Percentiles rank a stretch among this genome's conserved stretches.
These are phyloP conservation scores for Candida ovalis DNA, from an alignment of 805 yeast genomes.

Conservation along the genomic window DNA sequence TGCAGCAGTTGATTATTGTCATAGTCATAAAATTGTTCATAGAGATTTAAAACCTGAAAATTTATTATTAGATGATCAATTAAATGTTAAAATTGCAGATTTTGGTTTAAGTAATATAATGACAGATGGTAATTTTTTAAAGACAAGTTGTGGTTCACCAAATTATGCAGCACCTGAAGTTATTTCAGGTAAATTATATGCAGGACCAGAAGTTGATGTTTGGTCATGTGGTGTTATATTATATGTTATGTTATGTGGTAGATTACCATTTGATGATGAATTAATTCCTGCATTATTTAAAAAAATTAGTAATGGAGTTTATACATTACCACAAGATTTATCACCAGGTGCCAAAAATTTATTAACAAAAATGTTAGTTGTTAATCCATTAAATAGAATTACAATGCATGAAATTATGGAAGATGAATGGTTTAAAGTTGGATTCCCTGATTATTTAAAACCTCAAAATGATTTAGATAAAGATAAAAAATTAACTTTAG, in stretches of 20 bases:
- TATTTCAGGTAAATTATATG: constrained; percentile 88
- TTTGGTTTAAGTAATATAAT: constrained; percentile 91
- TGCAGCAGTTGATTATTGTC: constrained; percentile 95
- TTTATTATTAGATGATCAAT: constrained; percentile 78
- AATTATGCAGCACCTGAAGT: constrained; percentile 98
- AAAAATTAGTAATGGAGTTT: constrained; percentile 89
- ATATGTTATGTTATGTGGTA: constrained; percentile 93
- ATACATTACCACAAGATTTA: constrained; percentile 81
- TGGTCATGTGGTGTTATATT: constrained; percentile 97
- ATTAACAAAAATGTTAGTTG: constrained; percentile 87
- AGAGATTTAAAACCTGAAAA: constrained; percentile 97
- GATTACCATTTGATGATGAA: constrained; percentile 95
- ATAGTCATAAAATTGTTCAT: constrained; percentile 93
- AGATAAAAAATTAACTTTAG: constrained; percentile 27
- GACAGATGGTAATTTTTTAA: constrained; percentile 96
- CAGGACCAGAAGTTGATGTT: constrained; percentile 97
- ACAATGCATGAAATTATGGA: constrained; percentile 90
- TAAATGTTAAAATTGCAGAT: constrained; percentile 94
- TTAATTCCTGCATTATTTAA: constrained; percentile 92
- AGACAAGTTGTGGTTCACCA: constrained; percentile 95
- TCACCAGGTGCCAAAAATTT: constrained; percentile 82
- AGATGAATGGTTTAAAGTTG: constrained; percentile 89
- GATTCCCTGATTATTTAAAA: constrained; percentile 72
- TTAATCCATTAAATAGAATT: constrained; percentile 89
- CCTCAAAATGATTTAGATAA: constrained; percentile 46